phyloP scores from a whole-genome alignment of 2,329 filamentous ascomycete species.

The Apiospora saccharicola region DNA sequence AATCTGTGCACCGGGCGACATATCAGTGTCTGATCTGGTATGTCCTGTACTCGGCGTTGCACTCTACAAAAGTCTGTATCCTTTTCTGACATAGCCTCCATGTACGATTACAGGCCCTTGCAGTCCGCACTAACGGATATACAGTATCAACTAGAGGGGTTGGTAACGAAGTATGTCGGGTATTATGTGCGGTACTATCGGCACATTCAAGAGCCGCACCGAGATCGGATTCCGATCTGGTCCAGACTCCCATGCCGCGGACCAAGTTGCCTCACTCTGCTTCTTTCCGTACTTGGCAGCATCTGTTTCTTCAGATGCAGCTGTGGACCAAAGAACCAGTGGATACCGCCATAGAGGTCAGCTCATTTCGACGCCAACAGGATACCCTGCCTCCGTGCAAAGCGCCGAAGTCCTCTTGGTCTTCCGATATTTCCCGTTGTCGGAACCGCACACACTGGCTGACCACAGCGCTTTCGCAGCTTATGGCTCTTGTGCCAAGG shows the following conservation, averaged over 20 bases:
- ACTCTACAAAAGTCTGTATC: neutral
- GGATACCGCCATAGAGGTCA: conserved; percentile 6
- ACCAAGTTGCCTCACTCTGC: neutral
- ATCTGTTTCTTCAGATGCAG: neutral
- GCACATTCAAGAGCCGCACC: conserved; percentile 14
- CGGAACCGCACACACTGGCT: neutral
- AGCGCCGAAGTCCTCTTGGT: conserved; percentile 13
- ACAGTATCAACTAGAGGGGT: neutral
- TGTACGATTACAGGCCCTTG: neutral
- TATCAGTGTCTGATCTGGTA: neutral
- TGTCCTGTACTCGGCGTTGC: neutral
- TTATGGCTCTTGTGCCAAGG: neutral
- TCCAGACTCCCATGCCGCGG: neutral
- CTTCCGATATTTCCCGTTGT: conserved; percentile 22
- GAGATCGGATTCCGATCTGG: conserved; percentile 16
- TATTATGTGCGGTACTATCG: neutral
- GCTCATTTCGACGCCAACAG: conserved; percentile 2
- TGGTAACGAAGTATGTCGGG: conserved; percentile 2
- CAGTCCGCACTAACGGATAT: conserved; percentile 5
- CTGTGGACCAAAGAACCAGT: neutral
- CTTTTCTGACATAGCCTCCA: neutral
- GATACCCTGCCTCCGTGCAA: conserved; percentile 14
- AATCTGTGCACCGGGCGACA: neutral
- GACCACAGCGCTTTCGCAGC: conserved; percentile 8
- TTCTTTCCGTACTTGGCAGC: conserved; percentile 22